Percentiles rank a stretch among this genome's conserved stretches.
Conservation (phyloP, 139 green algal genomes). For the Axilococcus clingmanii region DNA sequence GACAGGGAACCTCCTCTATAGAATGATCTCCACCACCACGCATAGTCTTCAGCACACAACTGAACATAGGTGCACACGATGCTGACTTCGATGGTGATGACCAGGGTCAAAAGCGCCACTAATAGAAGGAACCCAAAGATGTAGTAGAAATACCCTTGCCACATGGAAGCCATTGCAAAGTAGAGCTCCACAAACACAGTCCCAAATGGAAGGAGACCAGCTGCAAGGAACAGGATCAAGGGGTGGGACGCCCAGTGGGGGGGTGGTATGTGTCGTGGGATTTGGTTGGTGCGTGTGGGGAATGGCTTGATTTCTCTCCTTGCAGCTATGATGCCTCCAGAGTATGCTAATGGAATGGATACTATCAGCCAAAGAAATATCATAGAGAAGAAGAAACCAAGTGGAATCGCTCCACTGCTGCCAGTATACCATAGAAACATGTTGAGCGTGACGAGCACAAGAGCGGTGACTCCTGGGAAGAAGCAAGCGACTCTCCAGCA, state of each 20-base stretch:
- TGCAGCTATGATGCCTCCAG: slow-evolving; percentile 34
- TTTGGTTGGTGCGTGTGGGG: slow-evolving; percentile 80
- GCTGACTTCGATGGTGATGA: slow-evolving; percentile 77
- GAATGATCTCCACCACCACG: slow-evolving; percentile 89
- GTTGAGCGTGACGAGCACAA: slow-evolving; percentile 74
- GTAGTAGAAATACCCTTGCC: slow-evolving; percentile 95
- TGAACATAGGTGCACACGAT: slow-evolving; percentile 81
- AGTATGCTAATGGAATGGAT: slow-evolving; percentile 26
- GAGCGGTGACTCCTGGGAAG: slow-evolving; percentile 77
- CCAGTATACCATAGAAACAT: slow-evolving; percentile 68
- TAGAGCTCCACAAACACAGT: slow-evolving; percentile 96
- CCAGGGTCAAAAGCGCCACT: slow-evolving; percentile 66
- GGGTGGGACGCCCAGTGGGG: slow-evolving; percentile 68
- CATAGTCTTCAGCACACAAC: slow-evolving; percentile 88
- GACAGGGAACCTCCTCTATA: slow-evolving; percentile 59
- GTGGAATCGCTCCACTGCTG: slow-evolving; percentile 68
- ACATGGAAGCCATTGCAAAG: slow-evolving; percentile 90
- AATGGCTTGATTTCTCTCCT: slow-evolving; percentile 45
- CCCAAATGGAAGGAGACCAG: slow-evolving; percentile 89
- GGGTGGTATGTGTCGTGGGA: slow-evolving; percentile 86
- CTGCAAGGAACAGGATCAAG: slow-evolving; percentile 65
- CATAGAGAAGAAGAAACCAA: slow-evolving; percentile 81
- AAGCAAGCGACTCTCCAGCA: slow-evolving; percentile 51
- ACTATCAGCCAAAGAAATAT: slow-evolving; percentile 65
- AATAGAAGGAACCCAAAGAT: slow-evolving; percentile 85